phyloP scores from a whole-genome alignment of 129 eudicot genomes.

The Ambrosia artemisiifolia region DNA sequence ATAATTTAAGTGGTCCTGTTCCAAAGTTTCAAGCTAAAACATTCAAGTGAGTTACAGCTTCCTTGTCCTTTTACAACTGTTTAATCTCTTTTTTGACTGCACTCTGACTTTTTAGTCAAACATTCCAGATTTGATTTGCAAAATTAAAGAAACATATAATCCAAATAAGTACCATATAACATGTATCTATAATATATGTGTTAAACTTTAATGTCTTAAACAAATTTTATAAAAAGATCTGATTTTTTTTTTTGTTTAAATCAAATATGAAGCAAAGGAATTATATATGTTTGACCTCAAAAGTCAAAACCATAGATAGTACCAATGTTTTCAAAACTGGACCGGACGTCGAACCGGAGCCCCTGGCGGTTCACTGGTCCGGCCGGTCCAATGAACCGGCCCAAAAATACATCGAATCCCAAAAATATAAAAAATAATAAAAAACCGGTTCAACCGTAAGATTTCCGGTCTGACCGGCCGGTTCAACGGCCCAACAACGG shows the following conservation, averaged over 20 bases:
- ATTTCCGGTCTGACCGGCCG: no score
- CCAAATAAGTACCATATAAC: not conserved
- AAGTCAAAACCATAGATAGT: not conserved
- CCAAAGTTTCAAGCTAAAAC: slow-evolving; percentile 74
- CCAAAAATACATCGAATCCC: no score
- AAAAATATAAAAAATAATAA: no score
- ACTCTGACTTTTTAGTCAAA: slow-evolving; percentile 1
- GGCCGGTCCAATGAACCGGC: no score
- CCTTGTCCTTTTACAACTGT: not conserved
- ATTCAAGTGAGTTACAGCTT: slow-evolving; percentile 55
- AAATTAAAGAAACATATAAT: not conserved
- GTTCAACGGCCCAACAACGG: no score
- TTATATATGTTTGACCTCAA: slow-evolving; percentile 11
- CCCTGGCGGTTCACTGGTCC: no score
- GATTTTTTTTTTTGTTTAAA: no score
- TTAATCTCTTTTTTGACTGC: not conserved
- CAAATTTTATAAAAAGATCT: not conserved
- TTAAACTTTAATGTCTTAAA: not conserved
- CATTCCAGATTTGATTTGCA: not conserved
- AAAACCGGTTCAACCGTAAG: no score
- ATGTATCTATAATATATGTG: not conserved
- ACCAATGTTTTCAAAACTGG: no score
- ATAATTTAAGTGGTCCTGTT: slow-evolving; percentile 90
- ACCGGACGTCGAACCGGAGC: no score
- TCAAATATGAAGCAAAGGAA: not conserved